Base-by-base conservation (phyloP, 768 basidiomycete species). In the Pulveroboletus sp. region DNA sequence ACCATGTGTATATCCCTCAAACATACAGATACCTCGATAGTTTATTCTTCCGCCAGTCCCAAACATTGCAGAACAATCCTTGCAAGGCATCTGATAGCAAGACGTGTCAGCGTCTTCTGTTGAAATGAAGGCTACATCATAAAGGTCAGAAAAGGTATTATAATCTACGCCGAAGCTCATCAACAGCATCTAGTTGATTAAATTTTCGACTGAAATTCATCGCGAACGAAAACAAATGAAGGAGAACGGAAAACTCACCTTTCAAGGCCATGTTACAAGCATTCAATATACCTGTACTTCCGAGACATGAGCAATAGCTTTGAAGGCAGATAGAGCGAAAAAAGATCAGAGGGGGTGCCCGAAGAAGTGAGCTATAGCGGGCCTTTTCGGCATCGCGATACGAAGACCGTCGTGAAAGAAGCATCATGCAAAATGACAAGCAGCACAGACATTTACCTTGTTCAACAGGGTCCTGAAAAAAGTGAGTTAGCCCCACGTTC, bases 161-260 rank as follows among this genome's bases (percentile, higher is more conserved):
- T 66, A 79, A 81, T 85, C 85, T 78, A 75, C 47, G 82, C 81
- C 76, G 62, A 74, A 75, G 80, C 82, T 88, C 81, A 85, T 80
- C 68, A 88, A 88, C 85, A 88, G 85, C 85, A 86, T 88, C 85
- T 88, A 88, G 85, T 87, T 85, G 84, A 85, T 84, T 72, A 63
- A 78, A 70, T 69, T 73, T 72, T 69, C 11, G 49, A 31, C 9
- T 7, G 12, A 45, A 24, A 38, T 17, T 68, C 64, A 68, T 66
- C 66, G 32, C 31, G 11, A 38, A n/a, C n/a, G n/a, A 45, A 45
- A 34, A 12, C 14, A 16, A 19, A 13, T 2, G 17, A 24, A n/a
- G n/a, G n/a, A n/a, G n/a, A 11, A 14, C 3, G 5, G 5, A 3
- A 1, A 24, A 13, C 53, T 57, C 36, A 65, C 63, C 51, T 50